Base-by-base conservation (phyloP, 768 basidiomycete genomes). In the Pulveroboletus sp. region DNA sequence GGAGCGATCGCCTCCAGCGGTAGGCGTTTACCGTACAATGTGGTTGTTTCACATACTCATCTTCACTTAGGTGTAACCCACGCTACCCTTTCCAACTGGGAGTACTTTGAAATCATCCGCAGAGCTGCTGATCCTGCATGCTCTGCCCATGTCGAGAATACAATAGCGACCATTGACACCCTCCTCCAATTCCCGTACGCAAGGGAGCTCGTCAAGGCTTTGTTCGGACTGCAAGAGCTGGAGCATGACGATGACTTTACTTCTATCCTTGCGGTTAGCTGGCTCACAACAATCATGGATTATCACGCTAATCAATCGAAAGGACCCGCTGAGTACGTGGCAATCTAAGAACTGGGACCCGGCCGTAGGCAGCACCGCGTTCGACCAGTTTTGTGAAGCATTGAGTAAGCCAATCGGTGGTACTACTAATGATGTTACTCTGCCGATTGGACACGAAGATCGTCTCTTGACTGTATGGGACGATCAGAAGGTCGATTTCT, bases 341-440 rank as follows among this genome's bases (percentile, higher is more conserved):
- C 94, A 97, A 71, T 75, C 73, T 0, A 86, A 86, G 67, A 85
- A 85, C 62, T 97, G 93, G 94, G 87, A 95, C 64, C 85, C 88
- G 0, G 68, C 69, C 12, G 79, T 86, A 41, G 78, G 76, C 6
- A 85, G 78, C 59, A 76, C 74, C 1, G 62, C 46, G 1, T 92
- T 89, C 54, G 82, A 87, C 44, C 69, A 80, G 30, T 91, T 91
- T 62, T 92, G 89, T 60, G 69, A 66, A 28, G 67, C 75, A 0
- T 62, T 92, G 49, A 73, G 68, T 55, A 74, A 74, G 51, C 74
- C 80, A 14, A 62, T 60, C 48, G 71, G 62, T 61, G 71, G 52
- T 10, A 58, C 56, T 12, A 57, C 57, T 0, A 57, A 67, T 15
- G 54, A 73, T 5, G 69, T 72, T 18, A 58, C 62, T 6, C 57